These are phyloP conservation scores for Nannochloropsis granulata DNA, from an alignment of 108 stramenopile species.

Conservation along the genomic window DNA sequence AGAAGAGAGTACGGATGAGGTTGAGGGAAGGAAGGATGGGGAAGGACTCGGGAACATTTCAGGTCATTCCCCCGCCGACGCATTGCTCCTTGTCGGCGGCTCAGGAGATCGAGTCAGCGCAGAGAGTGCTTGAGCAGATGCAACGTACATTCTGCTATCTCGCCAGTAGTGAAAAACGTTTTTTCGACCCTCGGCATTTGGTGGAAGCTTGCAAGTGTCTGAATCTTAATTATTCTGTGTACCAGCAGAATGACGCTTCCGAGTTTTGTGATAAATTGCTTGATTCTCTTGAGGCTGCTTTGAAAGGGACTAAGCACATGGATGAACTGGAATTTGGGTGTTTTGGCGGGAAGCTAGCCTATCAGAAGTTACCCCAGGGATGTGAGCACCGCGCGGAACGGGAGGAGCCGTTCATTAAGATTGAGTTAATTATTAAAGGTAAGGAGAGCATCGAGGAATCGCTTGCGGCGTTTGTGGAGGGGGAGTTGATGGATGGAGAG, in stretches of 20 bases:
- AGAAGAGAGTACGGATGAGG: slow-evolving; percentile 3
- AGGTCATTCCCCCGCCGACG: slow-evolving; percentile 37
- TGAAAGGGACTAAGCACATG: slow-evolving; percentile 47
- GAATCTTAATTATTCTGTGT: slow-evolving; percentile 88
- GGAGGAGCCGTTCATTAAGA: slow-evolving; percentile 74
- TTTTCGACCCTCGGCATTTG: slow-evolving; percentile 75
- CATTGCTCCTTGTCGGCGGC: slow-evolving; percentile 7
- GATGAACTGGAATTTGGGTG: not conserved
- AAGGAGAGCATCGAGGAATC: slow-evolving; percentile 79
- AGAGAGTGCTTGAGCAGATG: slow-evolving; percentile 70
- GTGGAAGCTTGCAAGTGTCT: slow-evolving; percentile 84
- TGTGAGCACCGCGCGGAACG: slow-evolving; percentile 53
- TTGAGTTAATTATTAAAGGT: slow-evolving; percentile 83
- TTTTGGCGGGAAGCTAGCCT: slow-evolving; percentile 8
- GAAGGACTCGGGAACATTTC: slow-evolving; percentile 77
- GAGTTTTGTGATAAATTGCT: slow-evolving; percentile 89
- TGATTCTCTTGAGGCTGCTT: slow-evolving; percentile 67
- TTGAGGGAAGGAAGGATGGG: slow-evolving; percentile 68
- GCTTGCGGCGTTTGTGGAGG: slow-evolving; percentile 69
- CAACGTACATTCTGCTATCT: slow-evolving; percentile 86
- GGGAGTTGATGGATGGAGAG: slow-evolving; percentile 91
- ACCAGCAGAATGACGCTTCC: slow-evolving; percentile 97
- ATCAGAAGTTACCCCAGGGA: slow-evolving; percentile 18
- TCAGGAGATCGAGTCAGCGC: slow-evolving; percentile 56
- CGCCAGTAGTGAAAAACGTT: slow-evolving; percentile 58